Base-by-base conservation (phyloP, 2,329 filamentous ascomycete genomes). In the Fusarium sp. region DNA sequence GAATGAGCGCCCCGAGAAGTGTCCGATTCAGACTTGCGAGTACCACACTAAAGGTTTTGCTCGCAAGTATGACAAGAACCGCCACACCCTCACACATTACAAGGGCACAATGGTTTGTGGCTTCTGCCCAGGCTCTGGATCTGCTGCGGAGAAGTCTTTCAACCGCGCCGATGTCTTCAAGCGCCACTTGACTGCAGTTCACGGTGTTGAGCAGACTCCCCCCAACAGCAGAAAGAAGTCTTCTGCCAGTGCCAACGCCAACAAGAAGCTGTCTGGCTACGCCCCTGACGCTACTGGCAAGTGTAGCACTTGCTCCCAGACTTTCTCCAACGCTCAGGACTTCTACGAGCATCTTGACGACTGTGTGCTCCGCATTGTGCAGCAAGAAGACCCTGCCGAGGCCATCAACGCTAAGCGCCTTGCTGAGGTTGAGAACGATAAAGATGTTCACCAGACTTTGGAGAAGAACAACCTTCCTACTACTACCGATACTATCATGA, bases 91-190 rank as follows among this genome's bases (percentile, higher is more conserved):
- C 67, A 97, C 94, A 7, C 94, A 97, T 79, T 97, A 97, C 86
- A 97, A 97, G 82, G 94, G 94, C 40, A 97, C 92, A 49, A 97
- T 97, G 94, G 93, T 97, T 26, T 97, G 94, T 77, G 94, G 93
- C 31, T 97, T 97, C 83, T 97, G 94, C 75, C 93, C 94, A 2
- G 93, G 93, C 34, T 93, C 92, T 30, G 94, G 94, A 6, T 95
- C 93, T 6, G 88, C 93, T 9, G 91, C 92, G 2, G 94, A 97
- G 81, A 97, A 97, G 87, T 95, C 92, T 69, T 97, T 97, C 78
- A 97, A 97, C 83, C 89, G 94, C 58, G 94, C 94, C 61, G 94
- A 97, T 72, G 94, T 97, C 65, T 97, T 97, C 86, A 97, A 97
- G 86, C 88, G 94, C 65, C 94, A 97, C 78, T 81, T 97, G 74